Percentiles rank a stretch among this genome's conserved stretches.
Conservation (phyloP, 805 yeast species). For the Candida ipomoeae region DNA sequence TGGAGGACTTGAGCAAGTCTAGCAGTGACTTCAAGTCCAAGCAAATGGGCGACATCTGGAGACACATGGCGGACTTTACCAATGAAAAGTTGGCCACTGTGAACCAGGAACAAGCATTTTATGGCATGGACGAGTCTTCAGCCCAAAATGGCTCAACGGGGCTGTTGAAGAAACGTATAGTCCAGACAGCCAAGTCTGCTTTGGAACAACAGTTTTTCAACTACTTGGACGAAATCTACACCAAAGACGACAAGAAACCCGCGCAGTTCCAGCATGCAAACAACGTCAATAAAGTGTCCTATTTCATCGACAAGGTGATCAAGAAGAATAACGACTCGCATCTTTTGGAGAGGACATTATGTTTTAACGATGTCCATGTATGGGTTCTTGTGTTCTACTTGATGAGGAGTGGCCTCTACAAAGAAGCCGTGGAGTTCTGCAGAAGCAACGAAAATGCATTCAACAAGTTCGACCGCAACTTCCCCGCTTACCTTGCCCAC, state of each 20-base stretch:
- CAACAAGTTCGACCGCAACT: constrained; percentile 79
- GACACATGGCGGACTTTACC: constrained; percentile 51
- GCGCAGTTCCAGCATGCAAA: constrained; percentile 50
- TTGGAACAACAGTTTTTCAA: constrained; percentile 76
- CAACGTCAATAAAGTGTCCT: constrained; percentile 64
- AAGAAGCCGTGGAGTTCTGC: constrained; percentile 74
- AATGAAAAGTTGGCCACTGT: constrained; percentile 31
- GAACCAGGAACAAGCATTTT: constrained; percentile 35
- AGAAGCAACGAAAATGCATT: constrained; percentile 63
- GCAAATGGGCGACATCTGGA: constrained; percentile 74
- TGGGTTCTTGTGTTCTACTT: constrained; percentile 90
- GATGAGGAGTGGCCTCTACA: constrained; percentile 74
- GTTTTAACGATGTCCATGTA: constrained; percentile 79
- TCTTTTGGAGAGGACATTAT: constrained; percentile 30
- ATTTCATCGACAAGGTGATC: constrained; percentile 44
- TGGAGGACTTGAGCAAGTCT: constrained; percentile 55
- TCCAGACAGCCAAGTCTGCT: constrained; percentile 51
- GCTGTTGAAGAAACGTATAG: constrained; percentile 42
- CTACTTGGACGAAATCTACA: constrained; percentile 63
- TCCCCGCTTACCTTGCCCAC: constrained; percentile 73
- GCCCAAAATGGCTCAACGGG: neutral
- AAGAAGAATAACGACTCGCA: constrained; percentile 26
- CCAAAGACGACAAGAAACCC: constrained; percentile 46
- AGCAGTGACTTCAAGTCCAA: constrained; percentile 61
- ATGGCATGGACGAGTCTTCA: constrained; percentile 15